Conservation (phyloP, 2,329 filamentous ascomycete species). For the Exserohilum rostratum region DNA sequence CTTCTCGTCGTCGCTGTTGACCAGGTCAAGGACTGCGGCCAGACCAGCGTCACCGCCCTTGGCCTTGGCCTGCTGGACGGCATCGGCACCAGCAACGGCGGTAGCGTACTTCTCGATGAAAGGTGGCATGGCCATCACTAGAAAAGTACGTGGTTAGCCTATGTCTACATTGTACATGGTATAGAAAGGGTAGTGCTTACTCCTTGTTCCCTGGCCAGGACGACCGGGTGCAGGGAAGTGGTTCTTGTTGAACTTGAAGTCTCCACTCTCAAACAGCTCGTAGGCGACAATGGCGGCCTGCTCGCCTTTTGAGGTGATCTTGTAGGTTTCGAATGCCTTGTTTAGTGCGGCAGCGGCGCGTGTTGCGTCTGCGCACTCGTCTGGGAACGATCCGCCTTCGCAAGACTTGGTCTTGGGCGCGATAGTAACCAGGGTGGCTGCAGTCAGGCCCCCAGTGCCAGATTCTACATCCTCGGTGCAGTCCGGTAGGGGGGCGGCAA, state of each 20-base stretch:
- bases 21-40: conserved; percentile 57
- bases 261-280: conserved; percentile 72
- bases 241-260: conserved; percentile 76
- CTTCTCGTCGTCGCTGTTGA: conserved; percentile 54
- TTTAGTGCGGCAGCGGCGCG: conserved; percentile 65
- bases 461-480: conserved; percentile 6
- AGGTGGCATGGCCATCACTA: conserved; percentile 64
- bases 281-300: conserved; percentile 74
- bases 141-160: background rate
- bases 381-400: conserved; percentile 51
- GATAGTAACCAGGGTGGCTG: conserved; percentile 56
- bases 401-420: conserved; percentile 65
- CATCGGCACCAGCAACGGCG: conserved; percentile 47
- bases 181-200: background rate
- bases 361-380: conserved; percentile 65
- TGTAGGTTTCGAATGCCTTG: conserved; percentile 63
- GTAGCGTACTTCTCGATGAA: conserved; percentile 64
- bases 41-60: conserved; percentile 43
- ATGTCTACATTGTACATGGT: too few species aligned
- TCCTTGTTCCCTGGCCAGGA: conserved; percentile 70
- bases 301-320: conserved; percentile 60
- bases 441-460: conserved; percentile 22
- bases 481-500: conserved; percentile 27
- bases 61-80: conserved; percentile 38
- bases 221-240: conserved; percentile 58